Base-by-base conservation (phyloP, 1,284 basidiomycete species). In the Schizopora paradoxa region DNA sequence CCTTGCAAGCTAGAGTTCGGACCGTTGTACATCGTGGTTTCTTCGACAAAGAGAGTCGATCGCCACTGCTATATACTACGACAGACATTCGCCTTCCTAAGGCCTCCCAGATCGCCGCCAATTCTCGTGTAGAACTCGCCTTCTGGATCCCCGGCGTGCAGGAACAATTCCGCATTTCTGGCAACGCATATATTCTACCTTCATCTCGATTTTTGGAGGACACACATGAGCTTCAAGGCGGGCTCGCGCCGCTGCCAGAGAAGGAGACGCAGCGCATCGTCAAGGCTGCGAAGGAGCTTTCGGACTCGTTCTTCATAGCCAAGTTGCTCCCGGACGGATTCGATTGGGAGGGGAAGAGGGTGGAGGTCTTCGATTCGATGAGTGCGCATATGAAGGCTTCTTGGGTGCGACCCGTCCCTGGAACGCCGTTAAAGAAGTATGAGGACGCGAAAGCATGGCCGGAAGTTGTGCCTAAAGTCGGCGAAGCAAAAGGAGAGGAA, bases 321-420 rank as follows among this genome's bases (percentile, higher is more conserved):
- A 61, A 60, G 35, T 57, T 81, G 14, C 59, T 56, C 8, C 51
- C 57, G 29, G 64, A 66, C 19, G 66, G 63, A 6, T 73, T 74
- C 45, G 74, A 84, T 54, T 86, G 82, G 83, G 82, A 85, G 56
- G 61, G 57, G 27, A 72, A 77, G 61, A 68, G 83, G 7, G 49
- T 62, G 18, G 69, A 69, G 40, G 56, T 70, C 16, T 86, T 83
- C 59, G 69, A 73, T 49, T 56, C 28, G 14, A 69, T 86, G 70
- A 72, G 70, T 43, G 66, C 63, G 4, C 61, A 67, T 41, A 76
- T 86, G 79, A 76, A 72, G 53, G 84, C 83, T 19, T 69, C 66
- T 39, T 87, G 81, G 80, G 75, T 72, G 48, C 62, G 74, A 2
- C 83, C 84, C 0, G 55, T 66, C 0, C 80, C 84, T 0, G 84